Conservation (phyloP, 768 basidiomycete genomes). For the Amanita pallidorosea region DNA sequence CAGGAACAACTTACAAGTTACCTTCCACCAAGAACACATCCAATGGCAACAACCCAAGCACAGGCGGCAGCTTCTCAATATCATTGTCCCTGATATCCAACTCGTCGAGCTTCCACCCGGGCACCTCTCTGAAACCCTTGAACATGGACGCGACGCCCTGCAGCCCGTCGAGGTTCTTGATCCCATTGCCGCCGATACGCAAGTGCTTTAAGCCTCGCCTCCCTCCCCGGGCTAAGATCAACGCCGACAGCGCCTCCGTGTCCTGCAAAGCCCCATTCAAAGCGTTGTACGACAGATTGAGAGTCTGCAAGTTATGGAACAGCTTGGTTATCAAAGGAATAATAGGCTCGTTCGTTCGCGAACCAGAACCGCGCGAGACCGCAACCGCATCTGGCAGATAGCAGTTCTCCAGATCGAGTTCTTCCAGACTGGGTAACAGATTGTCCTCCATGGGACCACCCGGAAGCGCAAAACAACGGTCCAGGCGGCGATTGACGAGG, state of each 20-base stretch:
- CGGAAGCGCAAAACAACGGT: constrained; percentile 53
- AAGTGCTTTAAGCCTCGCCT: constrained; percentile 56
- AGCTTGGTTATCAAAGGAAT: constrained; percentile 49
- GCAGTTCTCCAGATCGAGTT: constrained; percentile 67
- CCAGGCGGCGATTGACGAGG: constrained; percentile 56
- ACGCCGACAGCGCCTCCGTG: constrained; percentile 31
- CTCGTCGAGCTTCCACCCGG: constrained; percentile 72
- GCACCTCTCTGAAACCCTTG: constrained; percentile 49
- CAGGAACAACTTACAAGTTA: constrained; percentile 49
- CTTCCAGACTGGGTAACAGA: constrained; percentile 59
- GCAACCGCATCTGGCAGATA: constrained; percentile 50
- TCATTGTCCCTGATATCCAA: constrained; percentile 78
- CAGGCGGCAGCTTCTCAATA: constrained; percentile 55
- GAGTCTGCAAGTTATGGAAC: constrained; percentile 58
- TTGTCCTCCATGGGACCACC: constrained; percentile 19
- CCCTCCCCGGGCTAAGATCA: constrained; percentile 38
- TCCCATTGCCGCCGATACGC: constrained; percentile 56
- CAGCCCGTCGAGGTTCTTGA: constrained; percentile 54
- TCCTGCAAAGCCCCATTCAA: constrained; percentile 45
- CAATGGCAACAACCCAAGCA: constrained; percentile 64
- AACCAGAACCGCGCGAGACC: constrained; percentile 27
- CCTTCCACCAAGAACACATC: constrained; percentile 81
- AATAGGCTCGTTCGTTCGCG: constrained; percentile 39
- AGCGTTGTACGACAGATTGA: constrained; percentile 70
- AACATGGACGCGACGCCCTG: constrained; percentile 50